Percentiles rank a stretch among this genome's conserved stretches.
Evolutionary conservation across 331 rosid genomes (phyloP).

Genomic region (Saraca asoca): DNA sequence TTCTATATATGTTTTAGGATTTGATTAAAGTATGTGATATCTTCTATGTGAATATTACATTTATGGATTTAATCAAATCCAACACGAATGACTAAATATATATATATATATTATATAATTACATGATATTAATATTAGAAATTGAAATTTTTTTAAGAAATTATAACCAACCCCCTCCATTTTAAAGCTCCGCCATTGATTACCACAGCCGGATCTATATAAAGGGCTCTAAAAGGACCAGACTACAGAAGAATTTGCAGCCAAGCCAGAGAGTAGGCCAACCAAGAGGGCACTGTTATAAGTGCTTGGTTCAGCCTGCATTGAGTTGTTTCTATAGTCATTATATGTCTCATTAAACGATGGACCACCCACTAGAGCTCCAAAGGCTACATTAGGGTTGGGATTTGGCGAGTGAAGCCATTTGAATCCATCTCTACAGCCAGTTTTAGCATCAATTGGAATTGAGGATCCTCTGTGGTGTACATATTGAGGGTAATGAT

Average conservation of each 20-base stretch:
- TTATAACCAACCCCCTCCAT: too few relatives aligned
- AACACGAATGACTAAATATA: too few relatives aligned
- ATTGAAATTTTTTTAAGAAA: too few relatives aligned
- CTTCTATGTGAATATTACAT: too few relatives aligned
- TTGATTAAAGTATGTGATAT: too few relatives aligned
- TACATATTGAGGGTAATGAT: slow-evolving; percentile 51
- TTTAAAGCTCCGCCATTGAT: background rate
- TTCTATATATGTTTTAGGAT: too few relatives aligned
- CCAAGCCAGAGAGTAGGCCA: slow-evolving; percentile 64
- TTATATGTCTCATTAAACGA: slow-evolving; percentile 58
- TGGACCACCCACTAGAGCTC: slow-evolving; percentile 77
- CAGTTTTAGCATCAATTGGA: slow-evolving; percentile 54
- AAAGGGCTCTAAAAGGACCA: slow-evolving; percentile 35
- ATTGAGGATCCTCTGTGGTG: slow-evolving; percentile 78
- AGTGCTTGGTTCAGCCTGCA: slow-evolving; percentile 63
- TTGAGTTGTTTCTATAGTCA: slow-evolving; percentile 56
- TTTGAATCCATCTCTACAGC: slow-evolving; percentile 61
- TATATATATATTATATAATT: too few relatives aligned
- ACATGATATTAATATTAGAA: too few relatives aligned
- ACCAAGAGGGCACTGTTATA: slow-evolving; percentile 60
- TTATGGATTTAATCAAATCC: too few relatives aligned
- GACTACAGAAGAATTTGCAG: slow-evolving; percentile 48
- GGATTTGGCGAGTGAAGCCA: slow-evolving; percentile 51
- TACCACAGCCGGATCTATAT: slow-evolving; percentile 23
- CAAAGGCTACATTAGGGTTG: slow-evolving; percentile 63